These are phyloP conservation scores for Zarea fungicola DNA, from an alignment of 2,329 filamentous ascomycete species.

Conservation along the genomic window DNA sequence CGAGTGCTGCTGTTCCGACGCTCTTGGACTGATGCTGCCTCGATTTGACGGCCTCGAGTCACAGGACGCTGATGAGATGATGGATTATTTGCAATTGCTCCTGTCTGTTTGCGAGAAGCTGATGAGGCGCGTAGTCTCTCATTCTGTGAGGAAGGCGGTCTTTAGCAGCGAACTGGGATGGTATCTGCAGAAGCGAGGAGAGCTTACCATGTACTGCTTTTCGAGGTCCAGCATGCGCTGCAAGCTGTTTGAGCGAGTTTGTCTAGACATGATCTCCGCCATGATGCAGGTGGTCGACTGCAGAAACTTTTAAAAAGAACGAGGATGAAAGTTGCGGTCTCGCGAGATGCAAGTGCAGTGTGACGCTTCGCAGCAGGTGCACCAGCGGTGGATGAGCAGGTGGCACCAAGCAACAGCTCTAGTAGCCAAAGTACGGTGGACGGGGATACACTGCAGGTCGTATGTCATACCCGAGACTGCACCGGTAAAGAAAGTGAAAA, in stretches of 20 bases:
- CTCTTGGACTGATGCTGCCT: slow-evolving; percentile 7
- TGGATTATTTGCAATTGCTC: no score
- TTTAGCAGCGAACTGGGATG: background rate
- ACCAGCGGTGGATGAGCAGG: background rate
- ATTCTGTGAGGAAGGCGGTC: background rate
- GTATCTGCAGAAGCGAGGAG: background rate
- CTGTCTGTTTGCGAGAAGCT: no score
- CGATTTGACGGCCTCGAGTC: background rate
- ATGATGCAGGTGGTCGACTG: slow-evolving; percentile 7
- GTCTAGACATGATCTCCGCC: slow-evolving; percentile 5
- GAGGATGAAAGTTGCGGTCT: background rate
- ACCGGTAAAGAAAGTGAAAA: background rate
- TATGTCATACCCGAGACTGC: slow-evolving; percentile 11
- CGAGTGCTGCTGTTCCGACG: slow-evolving; percentile 2
- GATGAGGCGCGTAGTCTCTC: slow-evolving; percentile 10
- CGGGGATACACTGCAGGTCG: slow-evolving; percentile 10
- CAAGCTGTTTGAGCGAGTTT: slow-evolving; percentile 42
- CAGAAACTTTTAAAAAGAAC: background rate
- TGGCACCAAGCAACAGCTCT: slow-evolving; percentile 1
- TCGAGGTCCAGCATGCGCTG: slow-evolving; percentile 57
- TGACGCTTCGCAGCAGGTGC: no score
- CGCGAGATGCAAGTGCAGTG: slow-evolving; percentile 6
- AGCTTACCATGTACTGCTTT: slow-evolving; percentile 51
- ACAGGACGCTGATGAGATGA: slow-evolving; percentile 2
- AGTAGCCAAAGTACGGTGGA: slow-evolving; percentile 12